A percentile compares a stretch with the other conserved stretches of the same genome.
These are phyloP conservation scores for Cyclaneusma minus DNA, from an alignment of 2,329 filamentous ascomycete species.

Conservation along the genomic window DNA sequence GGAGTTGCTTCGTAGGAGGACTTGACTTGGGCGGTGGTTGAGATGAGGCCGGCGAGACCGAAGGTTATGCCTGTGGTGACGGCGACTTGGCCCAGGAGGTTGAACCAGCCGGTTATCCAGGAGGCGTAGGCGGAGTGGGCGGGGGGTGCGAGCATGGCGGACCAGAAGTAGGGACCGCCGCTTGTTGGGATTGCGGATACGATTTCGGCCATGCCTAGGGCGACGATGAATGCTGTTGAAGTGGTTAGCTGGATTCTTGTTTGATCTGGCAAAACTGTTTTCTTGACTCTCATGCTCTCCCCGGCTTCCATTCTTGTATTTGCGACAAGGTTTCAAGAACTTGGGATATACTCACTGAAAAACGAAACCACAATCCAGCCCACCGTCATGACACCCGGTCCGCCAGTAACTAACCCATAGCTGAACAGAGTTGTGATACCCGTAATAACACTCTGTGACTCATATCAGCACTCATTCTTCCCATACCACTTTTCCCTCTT, in stretches of 20 bases:
- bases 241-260: too few species aligned
- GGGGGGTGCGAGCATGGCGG: slow-evolving; percentile 36
- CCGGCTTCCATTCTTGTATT: too few species aligned
- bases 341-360: slow-evolving; percentile 23
- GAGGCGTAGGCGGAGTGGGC: slow-evolving; percentile 26
- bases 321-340: too few species aligned
- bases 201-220: slow-evolving; percentile 41
- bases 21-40: slow-evolving; percentile 27
- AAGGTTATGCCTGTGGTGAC: slow-evolving; percentile 32
- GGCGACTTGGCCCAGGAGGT: slow-evolving; percentile 30
- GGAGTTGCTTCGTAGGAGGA: slow-evolving; percentile 26
- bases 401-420: slow-evolving; percentile 38
- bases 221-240: slow-evolving; percentile 27
- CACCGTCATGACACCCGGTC: slow-evolving; percentile 37
- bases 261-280: too few species aligned
- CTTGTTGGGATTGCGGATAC: slow-evolving; percentile 41
- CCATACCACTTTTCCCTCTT: too few species aligned
- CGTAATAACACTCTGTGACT: slow-evolving; percentile 35
- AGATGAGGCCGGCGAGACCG: slow-evolving; percentile 28
- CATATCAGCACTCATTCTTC: not conserved
- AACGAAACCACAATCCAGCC: slow-evolving; percentile 39
- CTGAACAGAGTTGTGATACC: slow-evolving; percentile 41
- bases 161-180: slow-evolving; percentile 46
- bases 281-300: too few species aligned
- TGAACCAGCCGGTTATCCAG: slow-evolving; percentile 34